Evolutionary conservation across 179 eudicot species (phyloP), one percentile per base, ranked within the genome.

Genomic region (Beta macrorhiza): DNA sequence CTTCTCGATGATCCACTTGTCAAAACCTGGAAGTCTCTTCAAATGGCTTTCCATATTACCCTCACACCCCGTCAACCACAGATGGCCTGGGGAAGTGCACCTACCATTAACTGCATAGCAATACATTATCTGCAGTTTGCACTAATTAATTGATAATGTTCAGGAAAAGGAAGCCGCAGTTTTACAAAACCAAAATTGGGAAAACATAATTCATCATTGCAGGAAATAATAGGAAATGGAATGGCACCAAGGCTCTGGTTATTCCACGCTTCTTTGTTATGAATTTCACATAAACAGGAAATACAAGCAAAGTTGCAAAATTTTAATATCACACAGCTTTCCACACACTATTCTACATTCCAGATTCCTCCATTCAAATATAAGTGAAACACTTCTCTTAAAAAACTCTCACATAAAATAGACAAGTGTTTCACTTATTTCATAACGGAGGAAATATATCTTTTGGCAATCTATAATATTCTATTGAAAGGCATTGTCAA

Each of bases 1-100:
- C 81, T 91, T 93, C 81, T 93, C 98, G 19, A 95, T 89, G 55
- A 91, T 72, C 99, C 99, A 95, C 69, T 90, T 93, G 76, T 92
- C 95, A 85, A 88, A 90, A 78, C 99, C 99, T 17, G 99, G 92
- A 64, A 93, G 83, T 85, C 86, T 86, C 57, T 82, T 85, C 81
- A 95, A 81, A 49, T 90, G 91, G 57, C 51, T 86, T 72, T 81
- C 95, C 91, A 93, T 91, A 64, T 90, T 87, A 78, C 93, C 98
- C 45, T 85, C 80, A 73, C 90, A 92, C 25, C 98, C 97, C 42
- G 99, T 89, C 84, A 95, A 84, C 98, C 97, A 95, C 29, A 95
- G 90, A 87, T 95, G 98, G 73, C 90, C 79, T 11, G 99, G 98
- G 74, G 86, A 49, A 62, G 81, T 78, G 83, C 93, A 87, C 87